Evolutionary conservation across 2,329 filamentous ascomycete genomes (phyloP), one percentile per base, ranked within the genome.

Genomic region (Ceratocystis alfenasii): DNA sequence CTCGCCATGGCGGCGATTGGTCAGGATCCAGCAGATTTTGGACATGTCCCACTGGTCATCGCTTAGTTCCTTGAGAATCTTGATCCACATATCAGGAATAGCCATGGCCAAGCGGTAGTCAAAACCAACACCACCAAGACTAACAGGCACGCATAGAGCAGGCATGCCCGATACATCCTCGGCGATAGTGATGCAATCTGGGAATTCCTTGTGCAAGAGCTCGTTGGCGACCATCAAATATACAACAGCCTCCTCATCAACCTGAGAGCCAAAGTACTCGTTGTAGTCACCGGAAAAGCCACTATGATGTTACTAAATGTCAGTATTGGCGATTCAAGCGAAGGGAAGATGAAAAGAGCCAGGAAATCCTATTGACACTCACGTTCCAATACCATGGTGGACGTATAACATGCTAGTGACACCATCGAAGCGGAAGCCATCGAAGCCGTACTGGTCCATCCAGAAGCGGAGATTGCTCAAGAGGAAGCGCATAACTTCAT

Each of bases 161-260:
- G 94, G 94, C 94, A 99, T 99, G 20, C 94, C 94, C 6, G 93
- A 97, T 8, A 99, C 94, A 73, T 99, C 94, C 74, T 99, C 94
- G 22, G 94, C 94, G 69, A 99, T 87, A 1, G 92, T 96, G 72
- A 97, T 96, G 70, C 81, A 83, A 15, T 90, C 83, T 0, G 94
- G 91, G 72, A 95, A 97, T 20, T 96, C 77, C n/a, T 83, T 77
- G 76, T 97, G 94, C 63, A 99, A 81, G 87, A 99, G 86, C 77
- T 97, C 90, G 74, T 99, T 99, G 59, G 94, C 94, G 63, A 99
- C 77, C 87, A 96, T 96, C 69, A 99, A 83, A 75, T 99, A 99
- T 17, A 90, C 90, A 25, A 97, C 85, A 36, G 90, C 93, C 72
- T 97, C 94, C 70, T 96, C 90, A 69, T 99, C 94, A 33, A 96